Percentiles rank a stretch among this genome's conserved stretches.
These are phyloP conservation scores for Phytophthora pseudosyringae DNA, from an alignment of 352 stramenopile genomes.

Conservation along the genomic window DNA sequence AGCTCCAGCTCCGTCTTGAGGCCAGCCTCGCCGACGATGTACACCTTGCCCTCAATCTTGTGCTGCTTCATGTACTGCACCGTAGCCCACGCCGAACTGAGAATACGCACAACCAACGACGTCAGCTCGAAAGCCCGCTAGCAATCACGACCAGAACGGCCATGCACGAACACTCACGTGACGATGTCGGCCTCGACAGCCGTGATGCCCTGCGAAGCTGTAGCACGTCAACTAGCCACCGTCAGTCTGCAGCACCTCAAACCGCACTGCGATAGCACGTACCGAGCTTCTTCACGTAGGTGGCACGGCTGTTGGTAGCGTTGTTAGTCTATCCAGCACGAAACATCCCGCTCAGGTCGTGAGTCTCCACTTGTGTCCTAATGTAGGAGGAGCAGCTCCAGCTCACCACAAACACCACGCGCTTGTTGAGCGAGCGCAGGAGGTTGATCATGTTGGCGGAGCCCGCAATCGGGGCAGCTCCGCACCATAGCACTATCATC, in stretches of 20 bases:
- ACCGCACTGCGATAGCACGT: neutral
- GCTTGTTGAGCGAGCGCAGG: slow-evolving; percentile 78
- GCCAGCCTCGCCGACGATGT: slow-evolving; percentile 82
- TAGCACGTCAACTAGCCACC: slow-evolving; percentile 1
- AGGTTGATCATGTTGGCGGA: slow-evolving; percentile 70
- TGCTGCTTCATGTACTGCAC: slow-evolving; percentile 83
- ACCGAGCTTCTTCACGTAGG: slow-evolving; percentile 90
- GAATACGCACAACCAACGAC: neutral
- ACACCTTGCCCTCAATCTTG: slow-evolving; percentile 81
- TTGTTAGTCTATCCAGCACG: slow-evolving; percentile 76
- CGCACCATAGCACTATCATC: slow-evolving; percentile 67
- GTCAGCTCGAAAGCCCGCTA: neutral
- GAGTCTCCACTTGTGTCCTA: slow-evolving; percentile 4
- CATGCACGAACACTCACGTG: slow-evolving; percentile 48
- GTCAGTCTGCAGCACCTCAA: slow-evolving; percentile 5
- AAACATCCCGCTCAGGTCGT: slow-evolving; percentile 2
- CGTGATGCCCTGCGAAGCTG: slow-evolving; percentile 80
- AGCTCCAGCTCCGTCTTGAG: slow-evolving; percentile 69
- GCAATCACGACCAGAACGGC: neutral
- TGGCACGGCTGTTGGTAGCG: slow-evolving; percentile 81
- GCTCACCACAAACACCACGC: slow-evolving; percentile 82
- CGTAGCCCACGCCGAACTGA: slow-evolving; percentile 83
- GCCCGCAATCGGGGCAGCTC: slow-evolving; percentile 65
- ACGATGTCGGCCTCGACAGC: slow-evolving; percentile 78
- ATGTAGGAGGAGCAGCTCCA: neutral